phyloP scores from a whole-genome alignment of 768 basidiomycete genomes.

The Pleurotus salmoneostramineus region DNA sequence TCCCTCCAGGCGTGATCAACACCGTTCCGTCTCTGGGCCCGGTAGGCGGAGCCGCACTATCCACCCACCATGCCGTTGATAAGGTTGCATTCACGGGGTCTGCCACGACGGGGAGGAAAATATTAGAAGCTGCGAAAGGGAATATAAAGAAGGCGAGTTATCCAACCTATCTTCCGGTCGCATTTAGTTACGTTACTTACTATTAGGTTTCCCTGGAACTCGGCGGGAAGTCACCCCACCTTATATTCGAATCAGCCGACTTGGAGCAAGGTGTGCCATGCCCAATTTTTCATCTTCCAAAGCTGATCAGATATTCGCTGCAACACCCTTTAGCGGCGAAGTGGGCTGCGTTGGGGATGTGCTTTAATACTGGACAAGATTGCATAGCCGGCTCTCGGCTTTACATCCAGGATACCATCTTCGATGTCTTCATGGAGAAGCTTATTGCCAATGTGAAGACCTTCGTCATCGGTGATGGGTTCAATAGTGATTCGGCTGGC shows the following conservation, averaged over 20 bases:
- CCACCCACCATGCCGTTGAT: conserved; percentile 47
- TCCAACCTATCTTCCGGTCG: too few species aligned
- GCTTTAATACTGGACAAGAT: conserved; percentile 37
- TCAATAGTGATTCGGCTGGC: conserved; percentile 29
- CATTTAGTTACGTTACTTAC: too few species aligned
- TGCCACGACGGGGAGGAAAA: conserved; percentile 56
- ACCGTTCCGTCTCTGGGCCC: conserved; percentile 43
- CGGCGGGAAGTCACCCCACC: conserved; percentile 63
- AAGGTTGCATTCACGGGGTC: conserved; percentile 73
- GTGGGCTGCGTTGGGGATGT: conserved; percentile 59
- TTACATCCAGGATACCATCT: conserved; percentile 52
- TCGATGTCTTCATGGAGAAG: conserved; percentile 42
- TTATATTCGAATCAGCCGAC: conserved; percentile 62
- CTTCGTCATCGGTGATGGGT: too few species aligned
- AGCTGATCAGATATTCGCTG: too few species aligned
- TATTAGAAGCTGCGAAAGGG: conserved; percentile 57
- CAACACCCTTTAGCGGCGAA: conserved; percentile 10
- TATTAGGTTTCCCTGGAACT: conserved; percentile 49
- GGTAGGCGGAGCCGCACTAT: conserved; percentile 51
- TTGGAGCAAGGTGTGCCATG: conserved; percentile 46
- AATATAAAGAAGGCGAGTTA: conserved; percentile 61
- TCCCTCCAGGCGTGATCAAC: conserved; percentile 64
- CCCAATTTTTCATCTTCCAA: too few species aligned
- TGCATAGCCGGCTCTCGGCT: conserved; percentile 54
- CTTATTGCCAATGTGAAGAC: conserved; percentile 18